Percentiles rank a stretch among this genome's conserved stretches.
Evolutionary conservation across 2,329 filamentous ascomycete species (phyloP).

Genomic region (Beauveria sp.): DNA sequence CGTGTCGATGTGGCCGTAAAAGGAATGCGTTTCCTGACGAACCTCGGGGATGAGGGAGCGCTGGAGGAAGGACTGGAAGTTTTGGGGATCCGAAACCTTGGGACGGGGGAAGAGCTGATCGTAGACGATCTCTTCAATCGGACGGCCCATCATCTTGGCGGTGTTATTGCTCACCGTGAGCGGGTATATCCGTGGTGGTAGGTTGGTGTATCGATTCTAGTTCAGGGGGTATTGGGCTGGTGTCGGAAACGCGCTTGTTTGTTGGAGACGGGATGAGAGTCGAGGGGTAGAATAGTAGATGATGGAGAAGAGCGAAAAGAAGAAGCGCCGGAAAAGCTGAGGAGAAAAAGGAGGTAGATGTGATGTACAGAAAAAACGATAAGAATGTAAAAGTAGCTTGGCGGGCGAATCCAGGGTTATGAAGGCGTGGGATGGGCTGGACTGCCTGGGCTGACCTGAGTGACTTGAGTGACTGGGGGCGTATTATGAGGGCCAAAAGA

Average conservation of each 20-base stretch:
- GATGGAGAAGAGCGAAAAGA: background rate
- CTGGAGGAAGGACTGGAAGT: slow-evolving; percentile 62
- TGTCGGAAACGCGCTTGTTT: background rate
- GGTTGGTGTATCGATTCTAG: too few species aligned
- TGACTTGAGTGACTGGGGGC: background rate
- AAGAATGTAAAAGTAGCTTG: background rate
- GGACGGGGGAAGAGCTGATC: slow-evolving; percentile 64
- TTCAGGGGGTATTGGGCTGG: background rate
- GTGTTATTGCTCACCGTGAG: slow-evolving; percentile 1
- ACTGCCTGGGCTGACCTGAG: background rate
- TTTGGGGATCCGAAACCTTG: slow-evolving; percentile 59
- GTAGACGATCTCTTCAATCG: slow-evolving; percentile 67
- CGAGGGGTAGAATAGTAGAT: background rate
- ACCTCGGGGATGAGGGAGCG: slow-evolving; percentile 69
- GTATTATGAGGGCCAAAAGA: background rate
- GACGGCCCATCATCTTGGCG: slow-evolving; percentile 59
- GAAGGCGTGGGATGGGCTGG: background rate
- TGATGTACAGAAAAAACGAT: background rate
- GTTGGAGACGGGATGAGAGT: background rate
- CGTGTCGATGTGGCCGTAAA: slow-evolving; percentile 72
- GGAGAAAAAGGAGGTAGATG: background rate
- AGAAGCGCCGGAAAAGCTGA: background rate
- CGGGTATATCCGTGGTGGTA: background rate
- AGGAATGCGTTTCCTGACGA: slow-evolving; percentile 68
- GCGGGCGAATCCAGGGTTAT: slow-evolving; percentile 7